Percentiles rank a stretch among this genome's conserved stretches.
Evolutionary conservation across 2,329 filamentous ascomycete species (phyloP).

Genomic region (Fusarium sulawesiense): DNA sequence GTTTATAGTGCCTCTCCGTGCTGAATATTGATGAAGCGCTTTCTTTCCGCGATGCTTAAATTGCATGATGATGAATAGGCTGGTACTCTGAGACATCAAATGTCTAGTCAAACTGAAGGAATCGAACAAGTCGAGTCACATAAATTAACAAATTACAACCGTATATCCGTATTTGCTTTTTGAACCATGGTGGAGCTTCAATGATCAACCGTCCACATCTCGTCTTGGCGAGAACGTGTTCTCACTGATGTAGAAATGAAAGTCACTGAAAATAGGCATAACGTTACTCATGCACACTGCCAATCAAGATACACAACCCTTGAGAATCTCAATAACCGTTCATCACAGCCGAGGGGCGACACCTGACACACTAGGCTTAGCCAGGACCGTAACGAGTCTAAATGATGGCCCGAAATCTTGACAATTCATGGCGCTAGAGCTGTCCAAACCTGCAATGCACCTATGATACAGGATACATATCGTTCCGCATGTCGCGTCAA

Average conservation of each 20-base stretch:
- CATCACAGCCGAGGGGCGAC: constrained; percentile 25
- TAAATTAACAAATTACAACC: neutral
- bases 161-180: neutral
- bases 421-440: constrained; percentile 21
- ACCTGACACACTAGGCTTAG: constrained; percentile 30
- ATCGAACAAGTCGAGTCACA: neutral
- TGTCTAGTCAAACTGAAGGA: constrained; percentile 2
- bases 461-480: neutral
- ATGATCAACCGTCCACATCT: constrained; percentile 4
- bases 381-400: constrained; percentile 13
- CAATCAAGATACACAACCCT: constrained; percentile 6
- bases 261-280: constrained; percentile 6
- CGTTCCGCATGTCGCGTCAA: constrained; percentile 22
- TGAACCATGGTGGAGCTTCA: constrained; percentile 3
- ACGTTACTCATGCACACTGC: neutral
- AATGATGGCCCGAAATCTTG: constrained; percentile 12
- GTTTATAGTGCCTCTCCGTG: constrained; percentile 8
- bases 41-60: constrained; percentile 2
- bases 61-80: constrained; percentile 1
- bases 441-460: neutral
- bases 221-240: constrained; percentile 16
- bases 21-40: constrained; percentile 12
- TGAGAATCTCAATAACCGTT: constrained; percentile 9
- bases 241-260: neutral
- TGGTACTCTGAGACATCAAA: constrained; percentile 1